Conservation (phyloP, 495 filamentous ascomycete genomes). For the Oidiodendron maius region DNA sequence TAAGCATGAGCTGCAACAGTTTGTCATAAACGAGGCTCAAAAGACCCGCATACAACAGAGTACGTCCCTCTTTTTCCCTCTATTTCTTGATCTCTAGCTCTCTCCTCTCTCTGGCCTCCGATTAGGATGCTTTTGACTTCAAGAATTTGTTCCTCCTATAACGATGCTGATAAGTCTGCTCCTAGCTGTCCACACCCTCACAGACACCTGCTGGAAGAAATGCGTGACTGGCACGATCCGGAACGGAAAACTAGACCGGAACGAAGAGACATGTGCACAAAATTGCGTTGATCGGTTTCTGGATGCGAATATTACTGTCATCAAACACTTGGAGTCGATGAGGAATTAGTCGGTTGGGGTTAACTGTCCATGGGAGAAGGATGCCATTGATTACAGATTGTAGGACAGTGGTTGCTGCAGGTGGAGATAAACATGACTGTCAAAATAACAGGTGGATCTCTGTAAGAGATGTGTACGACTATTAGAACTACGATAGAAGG, state of each 20-base stretch:
- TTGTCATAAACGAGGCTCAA: constrained; percentile 73
- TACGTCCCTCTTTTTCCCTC: constrained; percentile 36
- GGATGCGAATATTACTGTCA: constrained; percentile 74
- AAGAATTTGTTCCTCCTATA: too few relatives aligned
- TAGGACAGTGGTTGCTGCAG: too few relatives aligned
- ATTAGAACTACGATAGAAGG: too few relatives aligned
- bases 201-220: constrained; percentile 89
- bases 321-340: constrained; percentile 72
- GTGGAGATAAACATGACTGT: too few relatives aligned
- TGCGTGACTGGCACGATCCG: constrained; percentile 66
- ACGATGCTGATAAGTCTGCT: background rate
- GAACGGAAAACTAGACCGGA: constrained; percentile 58
- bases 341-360: constrained; percentile 29
- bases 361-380: too few relatives aligned
- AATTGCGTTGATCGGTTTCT: constrained; percentile 94
- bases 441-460: too few relatives aligned
- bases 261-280: constrained; percentile 73
- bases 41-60: constrained; percentile 74
- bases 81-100: background rate
- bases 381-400: too few relatives aligned
- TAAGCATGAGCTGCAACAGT: constrained; percentile 79
- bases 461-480: too few relatives aligned
- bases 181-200: constrained; percentile 72
- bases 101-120: background rate
- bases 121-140: too few relatives aligned